phyloP scores from a whole-genome alignment of 805 yeast species.

The Barnettozyma californica region DNA sequence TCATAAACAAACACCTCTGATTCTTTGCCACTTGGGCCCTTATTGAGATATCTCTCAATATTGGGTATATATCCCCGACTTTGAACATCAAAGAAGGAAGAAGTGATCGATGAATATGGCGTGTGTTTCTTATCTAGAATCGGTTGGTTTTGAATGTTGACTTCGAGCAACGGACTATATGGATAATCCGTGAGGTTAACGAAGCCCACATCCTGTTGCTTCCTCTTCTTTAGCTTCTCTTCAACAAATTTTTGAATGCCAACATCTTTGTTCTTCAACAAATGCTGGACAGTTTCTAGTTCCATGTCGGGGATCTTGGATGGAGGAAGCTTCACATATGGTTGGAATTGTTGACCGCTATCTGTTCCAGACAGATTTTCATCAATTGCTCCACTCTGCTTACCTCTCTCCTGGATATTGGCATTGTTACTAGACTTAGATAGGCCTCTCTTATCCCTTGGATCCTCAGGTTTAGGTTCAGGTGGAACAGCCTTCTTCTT shows the following conservation, averaged over 20 bases:
- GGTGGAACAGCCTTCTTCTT: constrained; percentile 42
- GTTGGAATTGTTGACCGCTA: constrained; percentile 41
- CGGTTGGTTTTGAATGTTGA: constrained; percentile 46
- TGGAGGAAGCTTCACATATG: constrained; percentile 82
- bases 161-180: constrained; percentile 71
- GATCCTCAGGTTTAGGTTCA: constrained; percentile 5
- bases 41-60: constrained; percentile 19
- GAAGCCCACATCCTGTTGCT: constrained; percentile 60
- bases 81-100: constrained; percentile 60
- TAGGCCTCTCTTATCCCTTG: constrained; percentile 18
- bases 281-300: constrained; percentile 72
- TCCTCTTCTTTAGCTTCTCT: constrained; percentile 72
- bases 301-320: constrained; percentile 93
- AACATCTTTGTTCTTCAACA: constrained; percentile 67
- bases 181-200: constrained; percentile 85
- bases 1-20: constrained; percentile 28
- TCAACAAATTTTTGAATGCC: constrained; percentile 80
- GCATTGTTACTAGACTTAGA: constrained; percentile 16
- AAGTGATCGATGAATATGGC: constrained; percentile 76
- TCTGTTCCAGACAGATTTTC: constrained; percentile 21
- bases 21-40: constrained; percentile 22
- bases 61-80: constrained; percentile 44
- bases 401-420: constrained; percentile 16
- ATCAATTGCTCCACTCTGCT: not conserved
- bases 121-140: constrained; percentile 55